Base-by-base conservation (phyloP, 2,329 filamentous ascomycete genomes). In the Aspergillus tanneri region DNA sequence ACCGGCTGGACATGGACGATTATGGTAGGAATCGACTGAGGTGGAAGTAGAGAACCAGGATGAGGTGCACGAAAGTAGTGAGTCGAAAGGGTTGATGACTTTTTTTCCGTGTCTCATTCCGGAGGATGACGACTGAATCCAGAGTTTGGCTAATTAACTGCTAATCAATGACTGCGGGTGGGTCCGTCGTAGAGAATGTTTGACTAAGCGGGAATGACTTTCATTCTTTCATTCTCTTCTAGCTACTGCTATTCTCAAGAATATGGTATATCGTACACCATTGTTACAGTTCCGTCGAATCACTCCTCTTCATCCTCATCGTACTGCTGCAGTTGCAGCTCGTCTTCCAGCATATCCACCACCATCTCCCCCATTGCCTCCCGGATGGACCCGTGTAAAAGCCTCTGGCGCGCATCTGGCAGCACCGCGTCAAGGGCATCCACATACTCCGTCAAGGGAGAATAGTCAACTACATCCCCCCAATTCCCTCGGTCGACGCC, bases 401-500 rank as follows among this genome's bases (percentile, higher is more conserved):
- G 37, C 4, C 50, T 35, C 21, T 67, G 51, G 11, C 62, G 60
- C 25, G 56, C 48, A 16, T 61, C 55, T 5, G 65, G 56, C 41
- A 61, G 49, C 30, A 63, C 50, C n/a, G 54, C 54, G 38, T 55
- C 51, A 9, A 72, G 53, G 11, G 56, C 62, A 39, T 66, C 62
- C 9, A 72, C 55, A 50, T 71, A 73, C 24, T 68, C 63, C 3
- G 59, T 62, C 24, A 73, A 36, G 1, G 68, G 65, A 14, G 59
- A 61, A 39, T 61, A 62, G 40, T 72, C 67, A 11, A 64, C 50
- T 5, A 67, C 64, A 1, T 66, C 64, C 6, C 63, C 63, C 71
- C 71, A 73, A 36, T 73, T 73, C 2, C 70, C 71, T 5, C 67
- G 64, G 44, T 73, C 71, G 23, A 73, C 63, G 4, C 71, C 71